Percentiles rank a stretch among this genome's conserved stretches.
Conservation (phyloP, 2,329 filamentous ascomycete genomes). For the Diplodia seriata region DNA sequence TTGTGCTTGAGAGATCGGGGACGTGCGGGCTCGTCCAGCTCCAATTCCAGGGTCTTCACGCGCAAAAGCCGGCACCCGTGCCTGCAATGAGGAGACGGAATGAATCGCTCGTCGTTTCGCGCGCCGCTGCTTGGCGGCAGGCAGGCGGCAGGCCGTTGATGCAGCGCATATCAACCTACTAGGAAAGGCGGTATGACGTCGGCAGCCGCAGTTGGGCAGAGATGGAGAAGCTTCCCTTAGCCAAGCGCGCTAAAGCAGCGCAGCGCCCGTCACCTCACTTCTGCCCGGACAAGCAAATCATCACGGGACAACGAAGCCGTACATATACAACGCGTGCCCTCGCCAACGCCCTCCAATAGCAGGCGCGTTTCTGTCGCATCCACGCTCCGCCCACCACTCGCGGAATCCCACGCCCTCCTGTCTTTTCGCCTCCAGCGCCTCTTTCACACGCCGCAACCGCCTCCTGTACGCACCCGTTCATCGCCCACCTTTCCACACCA, state of each 20-base stretch:
- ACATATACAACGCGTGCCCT: conserved; percentile 40
- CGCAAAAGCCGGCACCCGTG: neutral
- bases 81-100: neutral
- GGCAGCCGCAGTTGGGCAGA: neutral
- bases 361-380: conserved; percentile 28
- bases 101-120: conserved; percentile 19
- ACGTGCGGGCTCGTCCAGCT: neutral
- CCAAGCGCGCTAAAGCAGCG: conserved; percentile 27
- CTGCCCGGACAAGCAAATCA: conserved; percentile 39
- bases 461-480: conserved; percentile 11
- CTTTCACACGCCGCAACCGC: conserved; percentile 20
- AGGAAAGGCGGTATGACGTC: conserved; percentile 28
- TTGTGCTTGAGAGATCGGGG: conserved; percentile 18
- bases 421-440: conserved; percentile 19
- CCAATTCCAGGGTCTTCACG: conserved; percentile 7
- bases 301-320: conserved; percentile 45
- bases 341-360: conserved; percentile 30
- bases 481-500: conserved; percentile 35
- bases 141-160: conserved; percentile 1
- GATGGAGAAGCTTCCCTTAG: conserved; percentile 16
- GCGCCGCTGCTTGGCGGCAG: neutral
- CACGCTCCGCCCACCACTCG: conserved; percentile 36
- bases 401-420: conserved; percentile 33
- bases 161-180: conserved; percentile 23
- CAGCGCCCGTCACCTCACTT: conserved; percentile 21